A percentile compares a stretch with the other conserved stretches of the same genome.
Conservation (phyloP, 2,329 filamentous ascomycete species). For the Aspergillus flavus region DNA sequence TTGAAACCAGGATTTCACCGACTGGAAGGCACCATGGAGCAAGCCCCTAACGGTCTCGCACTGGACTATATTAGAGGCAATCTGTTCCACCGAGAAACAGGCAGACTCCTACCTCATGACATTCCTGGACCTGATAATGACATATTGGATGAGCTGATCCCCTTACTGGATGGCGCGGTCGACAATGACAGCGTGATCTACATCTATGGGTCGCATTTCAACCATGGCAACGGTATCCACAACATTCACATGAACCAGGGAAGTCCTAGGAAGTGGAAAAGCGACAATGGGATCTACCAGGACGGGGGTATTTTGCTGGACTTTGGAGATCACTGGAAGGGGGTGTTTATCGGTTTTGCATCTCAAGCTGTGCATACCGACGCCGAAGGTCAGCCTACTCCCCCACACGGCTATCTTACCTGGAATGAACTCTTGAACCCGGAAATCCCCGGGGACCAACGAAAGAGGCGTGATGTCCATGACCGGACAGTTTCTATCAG, state of each 20-base stretch:
- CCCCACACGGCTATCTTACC: background rate
- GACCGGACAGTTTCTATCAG: conserved; percentile 12
- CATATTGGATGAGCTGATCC: conserved; percentile 31
- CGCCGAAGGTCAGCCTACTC: conserved; percentile 16
- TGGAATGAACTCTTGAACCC: conserved; percentile 15
- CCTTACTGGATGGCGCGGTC: conserved; percentile 17
- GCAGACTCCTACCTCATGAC: conserved; percentile 23
- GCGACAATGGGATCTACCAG: conserved; percentile 20
- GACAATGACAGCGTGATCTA: conserved; percentile 19
- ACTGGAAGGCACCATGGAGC: conserved; percentile 3
- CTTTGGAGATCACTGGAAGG: conserved; percentile 18
- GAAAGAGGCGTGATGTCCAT: background rate
- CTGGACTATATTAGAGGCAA: conserved; percentile 22
- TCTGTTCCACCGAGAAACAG: conserved; percentile 18
- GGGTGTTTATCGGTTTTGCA: conserved; percentile 24
- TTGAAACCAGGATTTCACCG: conserved; percentile 17
- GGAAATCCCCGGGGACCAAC: conserved; percentile 8
- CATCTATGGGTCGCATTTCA: conserved; percentile 20
- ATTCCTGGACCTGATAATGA: conserved; percentile 31
- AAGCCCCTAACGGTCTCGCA: background rate
- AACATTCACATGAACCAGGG: conserved; percentile 29
- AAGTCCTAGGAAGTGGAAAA: conserved; percentile 8
- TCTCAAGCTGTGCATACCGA: conserved; percentile 23
- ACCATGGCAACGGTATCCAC: conserved; percentile 15
- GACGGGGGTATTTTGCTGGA: conserved; percentile 24